These are phyloP conservation scores for Wallacemonas sp. DNA, from an alignment of 208 protist species.

Conservation along the genomic window DNA sequence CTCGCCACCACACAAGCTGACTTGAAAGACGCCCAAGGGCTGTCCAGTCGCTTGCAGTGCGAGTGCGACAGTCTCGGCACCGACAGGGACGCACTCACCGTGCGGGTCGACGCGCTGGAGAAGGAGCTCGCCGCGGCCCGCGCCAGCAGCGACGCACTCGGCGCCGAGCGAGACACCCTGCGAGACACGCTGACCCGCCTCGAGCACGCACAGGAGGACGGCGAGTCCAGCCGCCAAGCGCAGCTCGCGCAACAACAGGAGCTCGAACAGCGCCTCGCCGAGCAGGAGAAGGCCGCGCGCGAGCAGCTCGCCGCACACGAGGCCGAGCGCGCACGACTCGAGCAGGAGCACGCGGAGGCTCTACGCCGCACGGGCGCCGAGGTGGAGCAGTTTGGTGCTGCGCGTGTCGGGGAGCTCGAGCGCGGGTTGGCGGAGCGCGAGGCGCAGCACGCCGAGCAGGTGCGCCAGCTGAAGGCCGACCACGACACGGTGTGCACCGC, in stretches of 20 bases:
- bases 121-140: not conserved
- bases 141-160: not conserved
- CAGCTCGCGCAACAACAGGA: constrained; percentile 1
- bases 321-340: constrained; percentile 26
- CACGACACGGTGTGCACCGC: constrained; percentile 13
- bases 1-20: not conserved
- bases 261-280: not conserved
- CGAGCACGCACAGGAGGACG: constrained; percentile 12
- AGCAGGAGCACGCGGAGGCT: constrained; percentile 23
- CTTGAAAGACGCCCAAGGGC: not conserved
- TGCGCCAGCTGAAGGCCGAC: constrained; percentile 21
- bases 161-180: not conserved
- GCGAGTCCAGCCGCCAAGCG: constrained; percentile 20
- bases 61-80: not conserved
- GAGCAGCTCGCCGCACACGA: constrained; percentile 20
- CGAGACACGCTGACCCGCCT: not conserved
- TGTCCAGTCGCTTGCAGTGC: not conserved
- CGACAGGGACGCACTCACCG: not conserved
- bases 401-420: constrained; percentile 21
- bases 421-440: constrained; percentile 27
- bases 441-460: constrained; percentile 26
- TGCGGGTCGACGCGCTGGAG: not conserved
- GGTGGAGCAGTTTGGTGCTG: constrained; percentile 19
- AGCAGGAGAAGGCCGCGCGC: constrained; percentile 6
- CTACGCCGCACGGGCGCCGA: constrained; percentile 21